Evolutionary conservation across 2,329 filamentous ascomycete species (phyloP), one percentile per base, ranked within the genome.

Genomic region (Penicillium sp.): DNA sequence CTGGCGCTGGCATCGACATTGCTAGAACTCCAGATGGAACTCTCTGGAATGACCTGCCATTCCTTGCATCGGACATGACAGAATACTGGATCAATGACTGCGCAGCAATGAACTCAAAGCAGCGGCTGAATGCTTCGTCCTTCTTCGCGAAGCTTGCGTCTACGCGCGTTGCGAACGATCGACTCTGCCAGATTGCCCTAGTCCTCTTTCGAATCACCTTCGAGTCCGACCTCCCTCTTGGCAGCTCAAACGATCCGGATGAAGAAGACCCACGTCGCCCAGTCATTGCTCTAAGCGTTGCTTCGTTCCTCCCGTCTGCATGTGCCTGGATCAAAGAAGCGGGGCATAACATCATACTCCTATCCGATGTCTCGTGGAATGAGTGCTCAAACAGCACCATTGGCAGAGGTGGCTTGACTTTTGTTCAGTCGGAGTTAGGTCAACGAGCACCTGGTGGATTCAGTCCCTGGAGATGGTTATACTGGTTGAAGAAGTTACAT

Each of bases 401-500:
- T 25, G 38, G 51, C 12, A 41, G 44, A 25, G 52, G 54, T 40
- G 58, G 59, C 7, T 11, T 29, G 35, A 26, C 18, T 4, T 62
- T 62, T 36, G 6, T 56, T 13, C 29, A 56, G 37, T 62, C 59
- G 0, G 58, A 56, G 28, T 48, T 62, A 3, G 59, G 58, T 4
- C 43, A 53, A 46, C 59, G 54, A 47, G 43, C 56, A 36, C 55
- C 53, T 3, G 29, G 38, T 46, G 59, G 58, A 39, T 58, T 63
- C 34, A 47, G 47, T 3, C 58, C 56, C 9, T 62, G 55, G 59
- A 59, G 60, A 54, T 62, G 43, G 7, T 47, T 63, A 48, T 62
- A 49, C 51, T 63, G 60, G 60, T 44, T 63, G 3, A 63, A 58
- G 51, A 51, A 55, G 37, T 45, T 62, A 4, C 56, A 60, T 51